phyloP scores from a whole-genome alignment of 495 filamentous ascomycete species.

The Aspergillus bridgeri region DNA sequence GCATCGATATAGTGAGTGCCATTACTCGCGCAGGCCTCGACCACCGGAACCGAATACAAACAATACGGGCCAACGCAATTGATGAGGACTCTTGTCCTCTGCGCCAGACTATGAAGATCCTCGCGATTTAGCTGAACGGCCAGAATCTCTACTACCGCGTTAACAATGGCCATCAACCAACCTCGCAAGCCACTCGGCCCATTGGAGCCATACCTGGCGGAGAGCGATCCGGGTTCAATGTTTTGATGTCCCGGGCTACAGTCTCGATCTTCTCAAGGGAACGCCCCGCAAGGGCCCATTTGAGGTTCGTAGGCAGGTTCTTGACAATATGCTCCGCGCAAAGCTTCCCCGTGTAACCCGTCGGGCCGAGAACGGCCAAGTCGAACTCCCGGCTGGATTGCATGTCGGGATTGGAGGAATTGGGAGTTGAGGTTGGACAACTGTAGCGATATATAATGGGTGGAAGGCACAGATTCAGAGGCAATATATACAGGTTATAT shows the following conservation, averaged over 20 bases:
- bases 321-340: conserved; percentile 74
- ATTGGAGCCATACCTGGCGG: conserved; percentile 54
- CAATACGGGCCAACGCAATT: conserved; percentile 84
- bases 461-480: too few relatives aligned
- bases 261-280: conserved; percentile 67
- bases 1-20: conserved; percentile 92
- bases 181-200: conserved; percentile 4
- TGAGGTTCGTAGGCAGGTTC: conserved; percentile 71
- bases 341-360: conserved; percentile 82
- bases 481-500: too few relatives aligned
- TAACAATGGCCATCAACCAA: conserved; percentile 9
- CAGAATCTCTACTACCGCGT: conserved; percentile 50
- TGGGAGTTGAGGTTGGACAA: neutral
- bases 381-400: conserved; percentile 65
- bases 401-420: conserved; percentile 25
- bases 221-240: conserved; percentile 64
- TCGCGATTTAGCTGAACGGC: conserved; percentile 58
- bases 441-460: neutral
- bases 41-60: conserved; percentile 71
- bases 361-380: conserved; percentile 76
- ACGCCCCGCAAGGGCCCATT: conserved; percentile 88
- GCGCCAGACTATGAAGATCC: conserved; percentile 62
- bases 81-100: conserved; percentile 74
- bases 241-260: conserved; percentile 61
- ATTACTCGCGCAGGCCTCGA: conserved; percentile 81